Evolutionary conservation across 352 stramenopile genomes (phyloP), one percentile per base, ranked within the genome.

Genomic region (Peronospora destructor): DNA sequence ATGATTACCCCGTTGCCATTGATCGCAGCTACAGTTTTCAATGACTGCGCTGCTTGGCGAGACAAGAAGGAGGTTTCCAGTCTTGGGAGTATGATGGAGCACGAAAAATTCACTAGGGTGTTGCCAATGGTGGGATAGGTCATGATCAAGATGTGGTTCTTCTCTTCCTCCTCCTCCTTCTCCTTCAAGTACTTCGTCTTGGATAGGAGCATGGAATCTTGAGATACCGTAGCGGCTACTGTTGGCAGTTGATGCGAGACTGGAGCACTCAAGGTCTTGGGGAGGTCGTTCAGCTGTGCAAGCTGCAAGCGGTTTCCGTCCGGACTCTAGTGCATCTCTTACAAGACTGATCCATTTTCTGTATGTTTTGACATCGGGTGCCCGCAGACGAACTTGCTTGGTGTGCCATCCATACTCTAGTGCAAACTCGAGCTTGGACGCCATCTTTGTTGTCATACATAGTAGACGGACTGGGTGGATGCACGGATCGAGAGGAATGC

Each of bases 331-430:
- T 25, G 61, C 61, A 2, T 28, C 39, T 26, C 30, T 45, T 32
- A 70, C 30, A 37, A 66, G 17, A 43, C 44, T 57, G 17, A 19
- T 57, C 61, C 61, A 70, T 49, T 49, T 43, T 33, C 25, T 43
- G 36, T 70, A 70, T 10, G 35, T 60, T 6, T 29, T 49, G 23
- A 30, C 34, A 33, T 70, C 39, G 13, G 61, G 61, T 26, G 61
- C 56, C 19, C 61, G 61, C 7, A 70, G 43, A 33, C 52, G 52
- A 43, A 70, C 28, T 34, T 46, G 39, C 36, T 53, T 63, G 2
- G 52, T 60, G 25, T 56, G 52, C 61, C 61, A 70, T 35, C 61
- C 61, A 44, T 66, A 70, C 39, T 55, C 52, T 6, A 70, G 32
- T 13, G 34, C 52, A 34, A 70, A 66, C 26, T 70, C 61, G 29